A percentile compares a stretch with the other conserved stretches of the same genome.
phyloP scores from a whole-genome alignment of 495 filamentous ascomycete species.

The Penicillium steckii region DNA sequence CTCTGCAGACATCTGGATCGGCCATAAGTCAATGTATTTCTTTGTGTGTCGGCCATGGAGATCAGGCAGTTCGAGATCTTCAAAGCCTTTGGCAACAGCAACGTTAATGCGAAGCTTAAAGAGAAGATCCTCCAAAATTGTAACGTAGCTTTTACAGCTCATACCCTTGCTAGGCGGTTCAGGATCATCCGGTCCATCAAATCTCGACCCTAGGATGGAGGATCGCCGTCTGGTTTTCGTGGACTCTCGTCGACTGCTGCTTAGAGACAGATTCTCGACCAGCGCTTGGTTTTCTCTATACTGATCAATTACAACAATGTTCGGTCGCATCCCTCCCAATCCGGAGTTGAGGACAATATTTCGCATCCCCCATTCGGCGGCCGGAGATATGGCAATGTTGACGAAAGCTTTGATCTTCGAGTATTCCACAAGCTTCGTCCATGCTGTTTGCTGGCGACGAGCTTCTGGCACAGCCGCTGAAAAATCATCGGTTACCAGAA shows the following conservation, averaged over 20 bases:
- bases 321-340: constrained; percentile 86
- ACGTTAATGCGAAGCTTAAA: constrained; percentile 81
- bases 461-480: constrained; percentile 75
- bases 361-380: constrained; percentile 80
- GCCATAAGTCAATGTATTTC: constrained; percentile 86
- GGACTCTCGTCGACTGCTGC: constrained; percentile 23
- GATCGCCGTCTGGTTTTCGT: constrained; percentile 27
- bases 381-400: constrained; percentile 77
- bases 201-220: constrained; percentile 6
- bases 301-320: constrained; percentile 81
- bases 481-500: constrained; percentile 84
- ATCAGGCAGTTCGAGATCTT: constrained; percentile 67
- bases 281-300: constrained; percentile 55
- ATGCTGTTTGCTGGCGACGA: constrained; percentile 73
- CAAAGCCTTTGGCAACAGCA: constrained; percentile 80
- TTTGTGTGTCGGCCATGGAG: constrained; percentile 57
- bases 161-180: constrained; percentile 61
- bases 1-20: constrained; percentile 81
- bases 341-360: constrained; percentile 81
- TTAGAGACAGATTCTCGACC: constrained; percentile 40
- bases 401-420: constrained; percentile 90
- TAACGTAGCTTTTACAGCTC: constrained; percentile 69
- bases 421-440: constrained; percentile 83
- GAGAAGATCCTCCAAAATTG: constrained; percentile 78
- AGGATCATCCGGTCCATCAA: constrained; percentile 30